A percentile compares a stretch with the other conserved stretches of the same genome.
These are phyloP conservation scores for Dactylellina drechsleri DNA, from an alignment of 2,329 filamentous ascomycete genomes.

Conservation along the genomic window DNA sequence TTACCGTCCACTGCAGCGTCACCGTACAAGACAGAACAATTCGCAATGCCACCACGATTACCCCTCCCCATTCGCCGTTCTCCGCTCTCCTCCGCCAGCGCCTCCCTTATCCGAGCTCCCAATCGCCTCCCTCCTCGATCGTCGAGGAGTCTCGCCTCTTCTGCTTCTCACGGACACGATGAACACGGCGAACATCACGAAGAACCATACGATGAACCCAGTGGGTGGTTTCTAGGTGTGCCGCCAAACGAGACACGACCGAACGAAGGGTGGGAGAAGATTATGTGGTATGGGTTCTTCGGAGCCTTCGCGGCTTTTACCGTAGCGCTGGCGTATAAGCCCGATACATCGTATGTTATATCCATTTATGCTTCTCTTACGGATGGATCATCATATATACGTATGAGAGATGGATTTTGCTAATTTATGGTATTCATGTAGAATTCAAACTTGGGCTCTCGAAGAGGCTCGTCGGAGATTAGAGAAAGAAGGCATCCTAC, in stretches of 20 bases:
- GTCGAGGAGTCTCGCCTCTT: conserved; percentile 40
- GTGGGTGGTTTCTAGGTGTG: conserved; percentile 91
- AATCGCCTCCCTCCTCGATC: conserved; percentile 35
- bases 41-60: conserved; percentile 53
- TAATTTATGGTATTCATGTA: conserved; percentile 62
- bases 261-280: conserved; percentile 94
- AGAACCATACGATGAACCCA: conserved; percentile 86
- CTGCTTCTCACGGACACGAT: conserved; percentile 56
- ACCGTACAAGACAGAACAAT: conserved; percentile 2
- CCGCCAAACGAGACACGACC: conserved; percentile 95
- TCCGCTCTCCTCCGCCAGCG: conserved; percentile 52
- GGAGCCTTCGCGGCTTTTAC: conserved; percentile 77
- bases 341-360: conserved; percentile 90
- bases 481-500: conserved; percentile 92
- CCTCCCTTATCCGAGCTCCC: conserved; percentile 47
- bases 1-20: not conserved
- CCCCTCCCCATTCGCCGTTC: conserved; percentile 51
- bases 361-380: not conserved
- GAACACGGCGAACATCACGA: conserved; percentile 68
- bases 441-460: conserved; percentile 99
- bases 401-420: not conserved
- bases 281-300: conserved; percentile 86
- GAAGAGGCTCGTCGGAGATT: conserved; percentile 95
- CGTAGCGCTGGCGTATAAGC: conserved; percentile 93
- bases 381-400: not conserved